These are phyloP conservation scores for Pinus tabuliformis DNA, from an alignment of 75 land plant species.

Conservation along the genomic window DNA sequence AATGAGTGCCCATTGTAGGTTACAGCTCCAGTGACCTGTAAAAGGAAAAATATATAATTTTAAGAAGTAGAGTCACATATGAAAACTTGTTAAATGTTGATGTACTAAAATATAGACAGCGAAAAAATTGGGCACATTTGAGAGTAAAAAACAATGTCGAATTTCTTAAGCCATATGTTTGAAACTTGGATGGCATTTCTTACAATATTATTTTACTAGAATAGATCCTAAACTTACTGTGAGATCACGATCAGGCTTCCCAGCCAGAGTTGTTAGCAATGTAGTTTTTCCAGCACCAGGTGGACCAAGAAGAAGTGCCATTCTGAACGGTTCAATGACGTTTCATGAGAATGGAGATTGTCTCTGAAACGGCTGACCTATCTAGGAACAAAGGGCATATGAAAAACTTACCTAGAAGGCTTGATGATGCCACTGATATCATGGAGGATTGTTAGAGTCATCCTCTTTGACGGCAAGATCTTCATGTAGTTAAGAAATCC, in stretches of 20 bases:
- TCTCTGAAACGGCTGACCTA: background rate
- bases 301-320: conserved; percentile 40
- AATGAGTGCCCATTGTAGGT: conserved; percentile 88
- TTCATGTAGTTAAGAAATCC: conserved; percentile 14
- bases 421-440: conserved; percentile 49
- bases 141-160: conserved; percentile 18
- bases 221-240: conserved; percentile 16
- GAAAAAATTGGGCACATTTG: background rate
- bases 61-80: background rate
- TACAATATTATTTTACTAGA: conserved; percentile 31
- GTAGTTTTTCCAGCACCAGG: conserved; percentile 36
- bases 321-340: conserved; percentile 9
- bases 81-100: background rate
- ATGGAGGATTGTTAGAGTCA: conserved; percentile 47
- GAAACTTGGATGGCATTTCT: too few relatives aligned
- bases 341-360: background rate
- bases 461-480: conserved; percentile 44
- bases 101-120: background rate
- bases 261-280: conserved; percentile 27
- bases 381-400: background rate
- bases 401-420: background rate
- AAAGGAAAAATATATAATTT: background rate
- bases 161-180: too few relatives aligned
- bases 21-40: conserved; percentile 63
- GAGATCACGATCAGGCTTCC: conserved; percentile 21